Percentiles rank a stretch among this genome's conserved stretches.
Evolutionary conservation across 306 rosid genomes (phyloP).

Genomic region (Vigna radiata): DNA sequence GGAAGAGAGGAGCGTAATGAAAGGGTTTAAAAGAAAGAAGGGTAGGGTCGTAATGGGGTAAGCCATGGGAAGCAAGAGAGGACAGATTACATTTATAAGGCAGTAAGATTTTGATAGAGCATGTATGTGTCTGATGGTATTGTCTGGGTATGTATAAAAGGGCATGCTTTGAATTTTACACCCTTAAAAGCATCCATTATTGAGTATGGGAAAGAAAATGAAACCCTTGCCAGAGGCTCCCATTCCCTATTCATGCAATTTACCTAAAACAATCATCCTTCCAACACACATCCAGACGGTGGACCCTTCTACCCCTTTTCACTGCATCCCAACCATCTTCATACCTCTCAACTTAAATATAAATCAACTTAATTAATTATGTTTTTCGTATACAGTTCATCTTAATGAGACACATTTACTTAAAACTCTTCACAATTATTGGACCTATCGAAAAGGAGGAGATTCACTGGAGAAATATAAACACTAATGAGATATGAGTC

Average conservation of each 20-base stretch:
- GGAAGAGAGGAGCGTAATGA: conserved; percentile 48
- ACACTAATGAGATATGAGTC: too few species aligned
- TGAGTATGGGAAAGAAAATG: conserved; percentile 46
- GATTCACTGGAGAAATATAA: too few species aligned
- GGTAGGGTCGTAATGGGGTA: conserved; percentile 49
- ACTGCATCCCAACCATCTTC: neutral
- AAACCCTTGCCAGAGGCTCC: conserved; percentile 39
- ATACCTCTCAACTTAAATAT: too few species aligned
- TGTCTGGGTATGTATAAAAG: conserved; percentile 46
- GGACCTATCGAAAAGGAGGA: too few species aligned
- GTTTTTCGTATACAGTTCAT: too few species aligned
- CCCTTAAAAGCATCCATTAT: conserved; percentile 42
- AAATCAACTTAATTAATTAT: too few species aligned
- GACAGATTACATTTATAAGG: conserved; percentile 36
- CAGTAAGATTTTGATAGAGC: conserved; percentile 44
- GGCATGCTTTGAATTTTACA: conserved; percentile 43
- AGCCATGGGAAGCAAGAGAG: conserved; percentile 32
- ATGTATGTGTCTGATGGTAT: conserved; percentile 37
- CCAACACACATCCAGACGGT: conserved; percentile 18
- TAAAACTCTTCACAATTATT: too few species aligned
- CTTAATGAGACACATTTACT: too few species aligned
- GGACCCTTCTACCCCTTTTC: conserved; percentile 32
- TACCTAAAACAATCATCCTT: conserved; percentile 26
- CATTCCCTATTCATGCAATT: conserved; percentile 41
- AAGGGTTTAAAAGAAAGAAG: conserved; percentile 31